Evolutionary conservation across 2,329 filamentous ascomycete species (phyloP).

Genomic region (Venturia nashicola): DNA sequence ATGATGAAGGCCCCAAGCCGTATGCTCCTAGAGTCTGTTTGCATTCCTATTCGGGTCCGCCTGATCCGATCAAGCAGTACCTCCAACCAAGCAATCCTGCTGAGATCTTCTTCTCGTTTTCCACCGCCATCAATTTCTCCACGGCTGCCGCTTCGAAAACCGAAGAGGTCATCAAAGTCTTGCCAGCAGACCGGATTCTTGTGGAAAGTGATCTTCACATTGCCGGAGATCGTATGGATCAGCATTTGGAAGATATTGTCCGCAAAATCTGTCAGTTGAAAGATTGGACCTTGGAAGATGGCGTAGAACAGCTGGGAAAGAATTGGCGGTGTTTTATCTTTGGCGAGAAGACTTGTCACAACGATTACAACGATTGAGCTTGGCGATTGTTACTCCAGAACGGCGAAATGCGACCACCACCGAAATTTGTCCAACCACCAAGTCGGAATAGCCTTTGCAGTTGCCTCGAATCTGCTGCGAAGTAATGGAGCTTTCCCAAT

Average conservation of each 20-base stretch:
- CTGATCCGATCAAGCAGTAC: constrained; percentile 68
- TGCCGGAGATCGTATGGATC: constrained; percentile 73
- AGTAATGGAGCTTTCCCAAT: too few species aligned
- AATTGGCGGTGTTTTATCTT: constrained; percentile 75
- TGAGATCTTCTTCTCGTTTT: constrained; percentile 80
- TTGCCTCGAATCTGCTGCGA: neutral
- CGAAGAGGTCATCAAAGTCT: constrained; percentile 53
- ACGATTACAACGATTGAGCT: neutral
- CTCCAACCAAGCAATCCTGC: constrained; percentile 59
- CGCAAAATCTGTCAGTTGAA: constrained; percentile 67
- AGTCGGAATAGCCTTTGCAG: neutral
- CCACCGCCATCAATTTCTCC: constrained; percentile 65
- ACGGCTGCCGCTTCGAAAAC: constrained; percentile 37
- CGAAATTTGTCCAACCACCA: neutral
- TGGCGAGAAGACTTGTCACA: constrained; percentile 31
- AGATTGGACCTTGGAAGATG: constrained; percentile 63
- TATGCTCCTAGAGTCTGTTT: constrained; percentile 85
- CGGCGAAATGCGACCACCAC: neutral
- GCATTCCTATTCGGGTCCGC: constrained; percentile 79
- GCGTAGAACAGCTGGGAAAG: constrained; percentile 50
- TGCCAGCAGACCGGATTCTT: constrained; percentile 69
- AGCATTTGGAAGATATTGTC: constrained; percentile 59
- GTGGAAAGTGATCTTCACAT: constrained; percentile 84
- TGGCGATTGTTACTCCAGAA: neutral
- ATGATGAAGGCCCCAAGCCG: constrained; percentile 25